These are phyloP conservation scores for Fraxinus dipetala DNA, from an alignment of 305 asterid species.

Conservation along the genomic window DNA sequence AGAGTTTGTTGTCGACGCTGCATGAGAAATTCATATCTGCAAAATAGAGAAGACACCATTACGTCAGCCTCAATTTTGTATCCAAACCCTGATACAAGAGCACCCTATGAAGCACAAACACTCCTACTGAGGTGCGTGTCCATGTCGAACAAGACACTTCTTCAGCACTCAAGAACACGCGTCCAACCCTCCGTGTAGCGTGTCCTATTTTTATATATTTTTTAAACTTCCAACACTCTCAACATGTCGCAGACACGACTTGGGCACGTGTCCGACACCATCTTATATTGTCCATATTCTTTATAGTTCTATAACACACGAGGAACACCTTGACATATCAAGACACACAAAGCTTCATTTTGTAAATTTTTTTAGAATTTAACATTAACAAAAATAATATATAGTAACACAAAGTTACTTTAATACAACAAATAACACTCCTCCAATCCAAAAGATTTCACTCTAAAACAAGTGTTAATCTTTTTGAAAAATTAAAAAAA, in stretches of 20 bases:
- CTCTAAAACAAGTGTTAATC: neutral
- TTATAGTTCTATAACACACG: neutral
- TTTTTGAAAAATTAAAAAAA: neutral
- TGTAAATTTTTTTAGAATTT: neutral
- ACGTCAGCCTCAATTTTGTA: slow-evolving; percentile 6
- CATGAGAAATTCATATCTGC: slow-evolving; percentile 65
- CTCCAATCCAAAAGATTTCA: neutral
- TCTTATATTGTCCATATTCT: neutral
- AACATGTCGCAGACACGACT: neutral
- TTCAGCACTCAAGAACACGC: neutral
- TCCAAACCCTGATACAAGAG: neutral
- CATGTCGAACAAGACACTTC: neutral
- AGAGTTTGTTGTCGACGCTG: slow-evolving; percentile 60
- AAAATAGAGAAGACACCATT: slow-evolving; percentile 29
- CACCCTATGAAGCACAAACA: neutral
- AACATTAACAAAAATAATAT: neutral
- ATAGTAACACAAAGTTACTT: neutral
- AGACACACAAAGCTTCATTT: neutral
- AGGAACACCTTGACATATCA: neutral
- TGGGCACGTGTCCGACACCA: neutral
- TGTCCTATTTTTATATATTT: neutral
- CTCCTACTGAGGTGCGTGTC: neutral
- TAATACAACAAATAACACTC: neutral
- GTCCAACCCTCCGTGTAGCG: neutral
- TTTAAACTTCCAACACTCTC: neutral